Evolutionary conservation across 139 green algal species (phyloP).

Genomic region (Pleodorina starrii): DNA sequence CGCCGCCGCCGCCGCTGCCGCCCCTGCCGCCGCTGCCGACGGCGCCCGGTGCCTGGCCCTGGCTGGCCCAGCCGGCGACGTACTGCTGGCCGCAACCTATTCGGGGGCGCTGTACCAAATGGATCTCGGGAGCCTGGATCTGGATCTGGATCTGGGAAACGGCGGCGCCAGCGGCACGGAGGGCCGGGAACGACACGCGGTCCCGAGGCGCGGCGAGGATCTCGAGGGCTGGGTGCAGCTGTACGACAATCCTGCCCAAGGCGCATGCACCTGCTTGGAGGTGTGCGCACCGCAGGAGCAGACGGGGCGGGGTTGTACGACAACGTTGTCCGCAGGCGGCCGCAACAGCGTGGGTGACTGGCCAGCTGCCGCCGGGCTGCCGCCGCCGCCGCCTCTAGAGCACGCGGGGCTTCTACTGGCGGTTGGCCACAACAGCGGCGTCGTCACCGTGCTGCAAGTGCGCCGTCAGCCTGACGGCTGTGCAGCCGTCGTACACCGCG

Average conservation of each 20-base stretch:
- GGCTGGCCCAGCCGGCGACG: too few relatives aligned
- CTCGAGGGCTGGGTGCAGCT: not conserved
- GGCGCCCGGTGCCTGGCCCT: slow-evolving; percentile 41
- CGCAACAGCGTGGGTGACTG: not conserved
- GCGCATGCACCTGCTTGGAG: slow-evolving; percentile 18
- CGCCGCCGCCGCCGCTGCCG: not conserved
- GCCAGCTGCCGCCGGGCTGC: not conserved
- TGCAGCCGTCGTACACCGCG: not conserved
- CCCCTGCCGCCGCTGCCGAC: not conserved
- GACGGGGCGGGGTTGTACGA: too few relatives aligned
- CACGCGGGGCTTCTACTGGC: not conserved
- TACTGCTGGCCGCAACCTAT: not conserved
- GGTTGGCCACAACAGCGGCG: slow-evolving; percentile 14
- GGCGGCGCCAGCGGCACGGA: too few relatives aligned
- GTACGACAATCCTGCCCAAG: not conserved
- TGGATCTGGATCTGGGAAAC: too few relatives aligned
- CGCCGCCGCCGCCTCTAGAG: not conserved
- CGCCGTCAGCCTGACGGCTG: not conserved
- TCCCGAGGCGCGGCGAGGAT: too few relatives aligned
- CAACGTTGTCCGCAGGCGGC: too few relatives aligned
- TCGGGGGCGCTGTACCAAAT: slow-evolving; percentile 15
- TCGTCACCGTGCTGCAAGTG: not conserved
- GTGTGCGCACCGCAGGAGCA: slow-evolving; percentile 12
- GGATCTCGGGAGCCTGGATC: too few relatives aligned
- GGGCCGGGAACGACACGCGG: not conserved